phyloP scores from a whole-genome alignment of 208 protist genomes.

The Endotrypanum monterogeii region DNA sequence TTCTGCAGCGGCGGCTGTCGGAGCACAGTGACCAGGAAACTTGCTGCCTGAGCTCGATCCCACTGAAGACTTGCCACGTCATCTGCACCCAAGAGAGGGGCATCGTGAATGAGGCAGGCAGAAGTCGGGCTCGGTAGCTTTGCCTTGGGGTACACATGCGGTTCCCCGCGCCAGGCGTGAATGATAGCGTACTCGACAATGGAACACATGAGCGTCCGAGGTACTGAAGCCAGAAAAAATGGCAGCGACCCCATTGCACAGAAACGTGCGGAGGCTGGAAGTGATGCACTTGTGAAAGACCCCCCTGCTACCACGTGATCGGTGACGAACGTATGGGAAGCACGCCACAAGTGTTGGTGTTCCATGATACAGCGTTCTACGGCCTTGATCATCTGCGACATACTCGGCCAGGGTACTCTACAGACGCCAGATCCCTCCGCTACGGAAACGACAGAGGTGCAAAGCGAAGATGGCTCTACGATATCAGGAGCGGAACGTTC shows the following conservation, averaged over 20 bases:
- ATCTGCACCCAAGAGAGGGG: neutral
- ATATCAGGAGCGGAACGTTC: neutral
- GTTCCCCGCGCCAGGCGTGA: constrained; percentile 15
- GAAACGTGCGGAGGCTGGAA: neutral
- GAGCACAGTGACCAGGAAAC: constrained; percentile 6
- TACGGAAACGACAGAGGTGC: neutral
- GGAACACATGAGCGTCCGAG: neutral
- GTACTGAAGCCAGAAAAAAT: neutral
- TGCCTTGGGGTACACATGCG: constrained; percentile 6
- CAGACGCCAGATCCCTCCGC: neutral
- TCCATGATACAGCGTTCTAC: constrained; percentile 12
- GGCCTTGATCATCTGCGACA: constrained; percentile 6
- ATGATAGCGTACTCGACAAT: constrained; percentile 15
- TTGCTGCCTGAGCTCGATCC: constrained; percentile 20
- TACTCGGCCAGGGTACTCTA: neutral
- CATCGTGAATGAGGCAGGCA: neutral
- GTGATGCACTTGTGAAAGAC: neutral
- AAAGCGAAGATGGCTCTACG: neutral
- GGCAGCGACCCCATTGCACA: neutral
- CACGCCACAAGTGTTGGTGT: constrained; percentile 5
- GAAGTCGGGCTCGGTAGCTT: neutral
- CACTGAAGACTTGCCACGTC: constrained; percentile 19
- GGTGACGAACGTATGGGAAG: neutral
- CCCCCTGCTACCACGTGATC: neutral
- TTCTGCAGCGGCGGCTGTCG: constrained; percentile 8